phyloP scores from a whole-genome alignment of 768 basidiomycete species.

The Suillus bovinus region DNA sequence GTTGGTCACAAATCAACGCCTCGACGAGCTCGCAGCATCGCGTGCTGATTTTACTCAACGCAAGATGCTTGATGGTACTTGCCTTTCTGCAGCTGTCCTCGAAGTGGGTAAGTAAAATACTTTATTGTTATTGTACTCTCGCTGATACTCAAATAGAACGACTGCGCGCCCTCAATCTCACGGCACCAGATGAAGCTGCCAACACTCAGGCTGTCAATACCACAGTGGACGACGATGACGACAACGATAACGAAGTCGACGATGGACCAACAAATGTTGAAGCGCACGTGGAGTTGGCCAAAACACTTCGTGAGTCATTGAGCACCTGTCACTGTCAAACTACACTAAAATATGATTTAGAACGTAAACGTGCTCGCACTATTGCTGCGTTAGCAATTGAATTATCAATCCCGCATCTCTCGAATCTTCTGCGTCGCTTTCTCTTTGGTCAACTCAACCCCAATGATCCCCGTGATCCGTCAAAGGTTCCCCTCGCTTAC shows the following conservation, averaged over 20 bases:
- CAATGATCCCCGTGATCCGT: neutral
- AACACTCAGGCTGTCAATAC: too few relatives aligned
- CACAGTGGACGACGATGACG: too few relatives aligned
- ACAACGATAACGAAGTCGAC: too few relatives aligned
- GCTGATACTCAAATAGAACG: too few relatives aligned
- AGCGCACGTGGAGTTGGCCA: slow-evolving; percentile 14
- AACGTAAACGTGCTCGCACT: slow-evolving; percentile 18
- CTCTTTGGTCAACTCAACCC: slow-evolving; percentile 6
- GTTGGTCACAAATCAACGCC: slow-evolving; percentile 12
- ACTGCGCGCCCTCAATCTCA: too few relatives aligned
- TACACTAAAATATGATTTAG: neutral
- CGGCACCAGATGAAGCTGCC: too few relatives aligned
- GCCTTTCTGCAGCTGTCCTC: neutral
- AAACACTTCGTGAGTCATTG: slow-evolving; percentile 7
- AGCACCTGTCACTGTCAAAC: neutral
- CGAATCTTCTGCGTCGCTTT: neutral
- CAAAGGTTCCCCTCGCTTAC: slow-evolving; percentile 8
- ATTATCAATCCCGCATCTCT: neutral
- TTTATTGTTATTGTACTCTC: too few relatives aligned
- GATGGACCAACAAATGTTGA: neutral
- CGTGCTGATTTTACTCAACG: slow-evolving; percentile 18
- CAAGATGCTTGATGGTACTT: slow-evolving; percentile 17
- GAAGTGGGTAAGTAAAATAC: too few relatives aligned
- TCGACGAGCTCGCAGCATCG: slow-evolving; percentile 22
- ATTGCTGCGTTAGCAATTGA: neutral